A percentile compares a stretch with the other conserved stretches of the same genome.
Conservation (phyloP, 1,139 yeast species). For the Ogataea hybrid region DNA sequence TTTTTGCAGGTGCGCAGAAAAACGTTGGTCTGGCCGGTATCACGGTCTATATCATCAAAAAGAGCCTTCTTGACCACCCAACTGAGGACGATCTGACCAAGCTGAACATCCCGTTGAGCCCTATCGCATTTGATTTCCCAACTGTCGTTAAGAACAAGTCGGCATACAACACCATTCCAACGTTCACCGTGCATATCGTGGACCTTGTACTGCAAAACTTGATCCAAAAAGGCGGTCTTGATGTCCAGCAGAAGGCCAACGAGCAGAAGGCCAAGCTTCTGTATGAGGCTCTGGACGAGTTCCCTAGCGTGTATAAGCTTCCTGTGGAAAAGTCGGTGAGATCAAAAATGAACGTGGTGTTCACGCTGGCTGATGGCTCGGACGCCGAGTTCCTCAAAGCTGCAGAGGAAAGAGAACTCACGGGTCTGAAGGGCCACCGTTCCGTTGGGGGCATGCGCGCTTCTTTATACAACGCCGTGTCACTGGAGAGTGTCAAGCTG, state of each 20-base stretch:
- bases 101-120: constrained; percentile 69
- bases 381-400: constrained; percentile 68
- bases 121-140: constrained; percentile 87
- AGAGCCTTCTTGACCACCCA: constrained; percentile 67
- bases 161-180: constrained; percentile 93
- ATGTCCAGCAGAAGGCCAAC: constrained; percentile 56
- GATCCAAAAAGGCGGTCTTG: constrained; percentile 58
- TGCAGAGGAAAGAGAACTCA: constrained; percentile 47
- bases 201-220: constrained; percentile 71
- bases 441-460: constrained; percentile 98
- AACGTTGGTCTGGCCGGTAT: constrained; percentile 96
- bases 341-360: constrained; percentile 91
- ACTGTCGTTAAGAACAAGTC: constrained; percentile 85
- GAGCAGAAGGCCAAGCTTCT: constrained; percentile 31
- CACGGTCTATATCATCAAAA: constrained; percentile 85
- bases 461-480: constrained; percentile 85
- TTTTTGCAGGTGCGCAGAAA: constrained; percentile 97
- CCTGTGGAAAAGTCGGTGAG: constrained; percentile 67
- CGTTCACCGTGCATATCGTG: constrained; percentile 83
- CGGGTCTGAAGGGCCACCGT: constrained; percentile 92
- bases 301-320: constrained; percentile 60
- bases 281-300: constrained; percentile 63
- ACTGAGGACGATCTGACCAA: constrained; percentile 57
- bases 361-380: constrained; percentile 63
- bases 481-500: constrained; percentile 57